Evolutionary conservation across 306 rosid species (phyloP).

Genomic region (Castanea mollissima): DNA sequence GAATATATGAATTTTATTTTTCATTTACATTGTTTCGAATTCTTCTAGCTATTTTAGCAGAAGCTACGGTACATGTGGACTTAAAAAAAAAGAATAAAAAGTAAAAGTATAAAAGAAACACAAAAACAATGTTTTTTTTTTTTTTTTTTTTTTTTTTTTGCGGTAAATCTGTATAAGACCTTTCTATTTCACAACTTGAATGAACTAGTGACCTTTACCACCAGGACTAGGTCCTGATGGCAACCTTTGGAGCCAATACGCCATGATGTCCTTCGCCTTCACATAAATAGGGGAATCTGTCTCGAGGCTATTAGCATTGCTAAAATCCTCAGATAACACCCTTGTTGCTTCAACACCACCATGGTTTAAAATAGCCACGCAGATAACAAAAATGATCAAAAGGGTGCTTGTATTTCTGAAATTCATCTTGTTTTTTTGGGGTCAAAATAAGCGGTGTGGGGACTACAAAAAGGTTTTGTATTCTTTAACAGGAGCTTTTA

Average conservation of each 20-base stretch:
- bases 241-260: conserved; percentile 30
- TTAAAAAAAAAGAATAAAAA: too few relatives aligned
- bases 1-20: too few relatives aligned
- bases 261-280: conserved; percentile 20
- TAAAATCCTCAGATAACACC: conserved; percentile 28
- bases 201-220: conserved; percentile 31
- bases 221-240: conserved; percentile 39
- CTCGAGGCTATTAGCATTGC: conserved; percentile 20
- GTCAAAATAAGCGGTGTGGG: too few relatives aligned
- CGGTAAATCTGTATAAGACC: background rate
- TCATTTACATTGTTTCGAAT: too few relatives aligned
- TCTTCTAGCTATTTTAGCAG: too few relatives aligned
- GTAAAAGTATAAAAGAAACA: too few relatives aligned
- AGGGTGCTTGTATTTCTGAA: conserved; percentile 14
- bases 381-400: conserved; percentile 8
- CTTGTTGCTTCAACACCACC: conserved; percentile 27
- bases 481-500: background rate
- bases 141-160: too few relatives aligned
- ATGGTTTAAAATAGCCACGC: conserved; percentile 10
- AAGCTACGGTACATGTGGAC: too few relatives aligned
- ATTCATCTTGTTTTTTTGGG: background rate
- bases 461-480: too few relatives aligned
- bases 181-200: background rate
- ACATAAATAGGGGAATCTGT: conserved; percentile 18
- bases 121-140: too few relatives aligned